Conservation (phyloP, 768 basidiomycete species). For the Pisolithus orientalis region DNA sequence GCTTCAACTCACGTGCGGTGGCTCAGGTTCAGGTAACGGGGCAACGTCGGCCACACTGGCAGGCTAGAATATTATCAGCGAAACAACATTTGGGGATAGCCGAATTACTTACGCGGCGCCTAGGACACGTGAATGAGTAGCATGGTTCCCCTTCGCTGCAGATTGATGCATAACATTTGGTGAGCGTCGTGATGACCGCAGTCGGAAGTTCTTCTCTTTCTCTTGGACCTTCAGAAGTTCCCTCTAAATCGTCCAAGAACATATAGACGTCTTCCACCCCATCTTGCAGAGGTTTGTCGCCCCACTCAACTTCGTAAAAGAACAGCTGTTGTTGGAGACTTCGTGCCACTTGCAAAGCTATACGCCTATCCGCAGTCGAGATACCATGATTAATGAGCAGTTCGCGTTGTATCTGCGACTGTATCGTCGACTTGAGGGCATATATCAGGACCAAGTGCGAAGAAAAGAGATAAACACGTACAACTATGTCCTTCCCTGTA, state of each 20-base stretch:
- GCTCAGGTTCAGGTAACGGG: conserved; percentile 22
- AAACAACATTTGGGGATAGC: background rate
- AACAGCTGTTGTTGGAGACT: conserved; percentile 89
- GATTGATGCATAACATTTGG: conserved; percentile 83
- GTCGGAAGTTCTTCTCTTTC: conserved; percentile 77
- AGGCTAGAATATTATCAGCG: conserved; percentile 17
- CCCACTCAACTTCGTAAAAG: conserved; percentile 98
- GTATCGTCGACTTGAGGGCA: conserved; percentile 68
- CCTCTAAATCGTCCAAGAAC: conserved; percentile 80
- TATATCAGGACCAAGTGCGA: background rate
- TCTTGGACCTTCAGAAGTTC: conserved; percentile 49
- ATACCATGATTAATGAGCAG: conserved; percentile 70
- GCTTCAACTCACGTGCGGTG: conserved; percentile 29
- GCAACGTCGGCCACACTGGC: conserved; percentile 16
- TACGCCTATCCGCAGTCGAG: conserved; percentile 71
- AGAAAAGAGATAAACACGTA: conserved; percentile 35
- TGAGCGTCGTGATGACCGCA: conserved; percentile 84
- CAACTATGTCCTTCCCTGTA: conserved; percentile 92
- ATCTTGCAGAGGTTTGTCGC: conserved; percentile 71
- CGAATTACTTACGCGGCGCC: conserved; percentile 43
- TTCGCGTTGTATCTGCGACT: conserved; percentile 80
- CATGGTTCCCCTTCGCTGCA: conserved; percentile 78
- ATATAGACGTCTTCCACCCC: conserved; percentile 92
- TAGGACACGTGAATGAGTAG: conserved; percentile 77
- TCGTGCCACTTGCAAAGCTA: conserved; percentile 82